Percentiles rank a stretch among this genome's conserved stretches.
Evolutionary conservation across 768 basidiomycete genomes (phyloP).

Genomic region (Mycena chlorophos): DNA sequence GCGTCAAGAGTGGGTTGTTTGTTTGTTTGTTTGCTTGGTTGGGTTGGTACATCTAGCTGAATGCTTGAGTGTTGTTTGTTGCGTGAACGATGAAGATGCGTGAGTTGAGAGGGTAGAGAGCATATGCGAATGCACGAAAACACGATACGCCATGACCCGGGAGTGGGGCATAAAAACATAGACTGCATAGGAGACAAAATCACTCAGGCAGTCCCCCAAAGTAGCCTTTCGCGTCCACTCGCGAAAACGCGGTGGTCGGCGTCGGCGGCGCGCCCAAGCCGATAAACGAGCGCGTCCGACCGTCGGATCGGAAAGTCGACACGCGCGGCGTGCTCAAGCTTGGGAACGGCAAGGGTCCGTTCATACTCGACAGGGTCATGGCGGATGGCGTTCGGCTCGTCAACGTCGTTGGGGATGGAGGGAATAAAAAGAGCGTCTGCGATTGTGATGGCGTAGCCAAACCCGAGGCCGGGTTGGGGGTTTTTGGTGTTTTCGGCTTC

Average conservation of each 20-base stretch:
- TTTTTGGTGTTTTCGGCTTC: constrained; percentile 32
- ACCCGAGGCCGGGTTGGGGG: constrained; percentile 27
- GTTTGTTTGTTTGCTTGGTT: neutral
- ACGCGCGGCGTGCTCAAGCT: constrained; percentile 66
- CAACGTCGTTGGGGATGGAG: constrained; percentile 66
- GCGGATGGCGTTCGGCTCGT: constrained; percentile 73
- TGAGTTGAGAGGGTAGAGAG: constrained; percentile 7
- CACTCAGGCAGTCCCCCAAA: constrained; percentile 49
- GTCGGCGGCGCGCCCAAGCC: constrained; percentile 65
- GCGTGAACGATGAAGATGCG: constrained; percentile 17
- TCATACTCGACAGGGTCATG: constrained; percentile 71
- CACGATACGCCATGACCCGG: constrained; percentile 15
- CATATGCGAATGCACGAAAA: constrained; percentile 8
- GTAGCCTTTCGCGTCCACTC: constrained; percentile 83
- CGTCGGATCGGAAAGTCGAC: constrained; percentile 64
- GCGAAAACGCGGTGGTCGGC: constrained; percentile 80
- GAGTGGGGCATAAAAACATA: constrained; percentile 20
- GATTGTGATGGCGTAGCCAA: constrained; percentile 72
- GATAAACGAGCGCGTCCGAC: constrained; percentile 73
- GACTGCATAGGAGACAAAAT: constrained; percentile 9
- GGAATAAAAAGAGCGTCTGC: constrained; percentile 85
- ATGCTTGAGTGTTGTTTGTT: constrained; percentile 8
- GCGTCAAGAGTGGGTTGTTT: neutral
- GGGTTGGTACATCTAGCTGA: constrained; percentile 12
- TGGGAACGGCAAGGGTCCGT: constrained; percentile 43